These are phyloP conservation scores for Carex parvula DNA, from an alignment of 176 grass and related monocot genomes.

Conservation along the genomic window DNA sequence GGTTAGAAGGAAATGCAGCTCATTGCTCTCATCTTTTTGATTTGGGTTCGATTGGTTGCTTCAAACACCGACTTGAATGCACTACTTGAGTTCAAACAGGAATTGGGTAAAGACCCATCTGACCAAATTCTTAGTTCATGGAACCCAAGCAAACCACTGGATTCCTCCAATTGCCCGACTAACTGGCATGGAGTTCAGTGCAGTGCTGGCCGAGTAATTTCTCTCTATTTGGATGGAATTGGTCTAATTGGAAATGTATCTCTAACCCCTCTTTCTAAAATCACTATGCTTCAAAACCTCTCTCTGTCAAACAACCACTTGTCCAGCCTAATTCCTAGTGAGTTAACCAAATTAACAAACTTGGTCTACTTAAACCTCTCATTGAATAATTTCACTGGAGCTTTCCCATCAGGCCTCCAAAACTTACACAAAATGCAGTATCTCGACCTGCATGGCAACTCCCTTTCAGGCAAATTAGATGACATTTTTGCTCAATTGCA, in stretches of 20 bases:
- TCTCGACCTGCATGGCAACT: slow-evolving; percentile 56
- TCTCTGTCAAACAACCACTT: slow-evolving; percentile 63
- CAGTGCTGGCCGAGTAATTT: slow-evolving; percentile 51
- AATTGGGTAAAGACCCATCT: slow-evolving; percentile 49
- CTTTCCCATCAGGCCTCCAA: slow-evolving; percentile 44
- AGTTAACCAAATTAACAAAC: slow-evolving; percentile 40
- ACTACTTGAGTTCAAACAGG: slow-evolving; percentile 62
- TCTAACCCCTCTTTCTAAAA: slow-evolving; percentile 51
- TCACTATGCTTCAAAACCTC: slow-evolving; percentile 70
- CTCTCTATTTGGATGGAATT: slow-evolving; percentile 49
- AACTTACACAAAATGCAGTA: slow-evolving; percentile 64
- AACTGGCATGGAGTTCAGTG: slow-evolving; percentile 74
- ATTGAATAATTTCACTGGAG: slow-evolving; percentile 49
- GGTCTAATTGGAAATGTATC: slow-evolving; percentile 63
- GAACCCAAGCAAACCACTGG: slow-evolving; percentile 49
- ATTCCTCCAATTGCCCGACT: slow-evolving; percentile 68
- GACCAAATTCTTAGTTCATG: slow-evolving; percentile 35
- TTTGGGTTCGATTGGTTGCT: slow-evolving; percentile 36
- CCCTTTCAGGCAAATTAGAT: slow-evolving; percentile 52
- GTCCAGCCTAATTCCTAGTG: slow-evolving; percentile 41
- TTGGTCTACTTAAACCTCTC: slow-evolving; percentile 68
- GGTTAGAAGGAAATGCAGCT: slow-evolving; percentile 37
- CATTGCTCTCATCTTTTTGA: slow-evolving; percentile 39
- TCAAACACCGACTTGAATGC: slow-evolving; percentile 60
- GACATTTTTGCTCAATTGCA: slow-evolving; percentile 54